Base-by-base conservation (phyloP, 1,139 yeast genomes). In the Candida sp. region DNA sequence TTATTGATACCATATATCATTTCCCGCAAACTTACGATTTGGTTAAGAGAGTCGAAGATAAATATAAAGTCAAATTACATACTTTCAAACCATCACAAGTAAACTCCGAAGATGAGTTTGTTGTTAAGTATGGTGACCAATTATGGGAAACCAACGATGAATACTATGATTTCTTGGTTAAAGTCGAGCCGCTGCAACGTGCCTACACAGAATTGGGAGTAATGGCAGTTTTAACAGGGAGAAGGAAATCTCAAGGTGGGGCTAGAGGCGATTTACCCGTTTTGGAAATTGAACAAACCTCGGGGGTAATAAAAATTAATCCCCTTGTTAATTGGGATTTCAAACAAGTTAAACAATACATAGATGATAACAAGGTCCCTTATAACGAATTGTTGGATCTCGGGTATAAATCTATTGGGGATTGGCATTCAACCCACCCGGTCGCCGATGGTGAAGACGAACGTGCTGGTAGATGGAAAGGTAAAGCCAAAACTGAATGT, bases 381-480 rank as follows among this genome's bases (percentile, higher is more conserved):
- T 89, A 87, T 66, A 93, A 93, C 58, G 89, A 79, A 47, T 70
- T 93, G 38, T 70, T 93, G 41, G 95, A 90, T 61, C 71, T 82
- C 46, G 98, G 98, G 0, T 93, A 91, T 64, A 84, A 90, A 56
- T 87, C 96, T 0, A 79, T 93, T 21, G 99, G 99, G 1, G 99
- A 93, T 64, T 93, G 93, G 81, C 99, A 93, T 64, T 87, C 96
- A 1, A 93, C 99, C 0, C 81, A 68, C 35, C 97, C 98, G 1
- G 96, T 89, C 8, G 79, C 72, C 8, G 97, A 87, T 39, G 96
- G 95, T 4, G 97, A 89, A 58, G 97, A 91, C 60, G 99, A 93
- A 61, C 79, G 99, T 53, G 82, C 95, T 27, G 99, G 99, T 1
- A 79, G 99, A 56, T 93, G 99, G 99, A 86, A 87, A 71, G 97